A percentile compares a stretch with the other conserved stretches of the same genome.
Conservation (phyloP, 2,329 filamentous ascomycete genomes). For the Westerdykella ornata region DNA sequence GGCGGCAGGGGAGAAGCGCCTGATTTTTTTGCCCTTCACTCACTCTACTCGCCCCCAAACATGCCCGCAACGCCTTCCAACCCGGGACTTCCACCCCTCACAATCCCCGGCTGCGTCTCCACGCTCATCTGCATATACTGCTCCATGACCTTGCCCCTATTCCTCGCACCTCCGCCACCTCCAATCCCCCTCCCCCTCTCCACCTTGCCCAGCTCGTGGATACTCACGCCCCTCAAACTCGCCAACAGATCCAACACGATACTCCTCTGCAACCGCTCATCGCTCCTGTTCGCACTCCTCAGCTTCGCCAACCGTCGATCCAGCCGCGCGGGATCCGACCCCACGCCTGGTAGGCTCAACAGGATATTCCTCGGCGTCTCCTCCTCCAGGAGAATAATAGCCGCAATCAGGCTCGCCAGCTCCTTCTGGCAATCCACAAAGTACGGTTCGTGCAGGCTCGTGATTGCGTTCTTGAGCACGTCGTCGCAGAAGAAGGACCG, state of each 20-base stretch:
- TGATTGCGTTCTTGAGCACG: conserved; percentile 83
- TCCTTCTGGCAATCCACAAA: conserved; percentile 96
- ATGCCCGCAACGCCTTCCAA: conserved; percentile 42
- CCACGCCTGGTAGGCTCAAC: conserved; percentile 72
- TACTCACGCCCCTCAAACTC: conserved; percentile 80
- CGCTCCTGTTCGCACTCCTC: conserved; percentile 45
- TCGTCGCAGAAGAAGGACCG: conserved; percentile 86
- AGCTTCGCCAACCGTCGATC: conserved; percentile 44
- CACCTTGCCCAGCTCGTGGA: conserved; percentile 88
- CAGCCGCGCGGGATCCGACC: conserved; percentile 52
- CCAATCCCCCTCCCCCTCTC: conserved; percentile 25
- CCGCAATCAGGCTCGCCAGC: conserved; percentile 77
- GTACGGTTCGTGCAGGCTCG: conserved; percentile 86
- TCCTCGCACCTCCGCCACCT: conserved; percentile 13
- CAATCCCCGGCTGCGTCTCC: conserved; percentile 34
- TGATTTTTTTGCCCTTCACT: too few relatives aligned
- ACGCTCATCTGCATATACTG: conserved; percentile 41
- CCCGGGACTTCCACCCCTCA: conserved; percentile 36
- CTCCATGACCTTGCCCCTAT: conserved; percentile 31
- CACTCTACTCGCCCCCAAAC: conserved; percentile 29
- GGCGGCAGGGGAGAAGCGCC: too few relatives aligned
- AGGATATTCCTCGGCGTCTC: conserved; percentile 67
- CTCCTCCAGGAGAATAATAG: conserved; percentile 72
- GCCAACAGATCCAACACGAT: conserved; percentile 79
- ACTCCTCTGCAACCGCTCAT: conserved; percentile 67